Evolutionary conservation across 192 early-diverging fungal species (phyloP), one percentile per base, ranked within the genome.

Genomic region (Coemansia sp.): DNA sequence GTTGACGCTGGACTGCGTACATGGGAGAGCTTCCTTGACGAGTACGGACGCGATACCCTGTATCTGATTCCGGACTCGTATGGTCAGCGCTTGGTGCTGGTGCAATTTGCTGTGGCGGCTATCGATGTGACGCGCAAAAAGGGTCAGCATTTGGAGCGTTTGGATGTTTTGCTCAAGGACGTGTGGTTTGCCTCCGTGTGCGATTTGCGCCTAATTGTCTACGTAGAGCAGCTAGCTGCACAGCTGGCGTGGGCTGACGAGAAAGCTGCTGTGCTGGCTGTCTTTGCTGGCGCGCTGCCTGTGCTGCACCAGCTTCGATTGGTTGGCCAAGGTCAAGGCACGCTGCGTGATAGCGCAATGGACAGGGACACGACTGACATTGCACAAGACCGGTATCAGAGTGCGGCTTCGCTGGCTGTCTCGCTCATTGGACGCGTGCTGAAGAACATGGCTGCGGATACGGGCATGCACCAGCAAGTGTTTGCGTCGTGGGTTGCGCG

Each of bases 21-120:
- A 3, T 84, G 82, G 82, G 77, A 84, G 62, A 78, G 82, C 49
- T 84, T 84, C 47, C 54, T 84, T 29, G 77, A 79, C 31, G 82
- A 79, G 72, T 61, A 79, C n/a, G 82, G 82, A 16, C 73, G 82
- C 0, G 82, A 84, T 43, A 79, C 68, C 40, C 44, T 84, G 46
- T 61, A 84, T 34, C 29, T 84, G 57, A 70, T 79, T 12, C 74
- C 74, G 0, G 72, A 68, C 51, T 15, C 40, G n/a, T 42, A 40
- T 12, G 77, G 71, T 0, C 74, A 74, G 16, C 77, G 82, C 8
- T 68, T 73, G 33, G 82, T 84, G 40, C 54, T 84, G 40, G 54
- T 63, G 41, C 34, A 76, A n/a, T 84, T 84, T 52, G 60, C 74
- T 0, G 54, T 79, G 33, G 49, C 51, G 1, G 46, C 68, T 3